Evolutionary conservation across 2,329 filamentous ascomycete genomes (phyloP).

Genomic region (Sporothrix humicola): DNA sequence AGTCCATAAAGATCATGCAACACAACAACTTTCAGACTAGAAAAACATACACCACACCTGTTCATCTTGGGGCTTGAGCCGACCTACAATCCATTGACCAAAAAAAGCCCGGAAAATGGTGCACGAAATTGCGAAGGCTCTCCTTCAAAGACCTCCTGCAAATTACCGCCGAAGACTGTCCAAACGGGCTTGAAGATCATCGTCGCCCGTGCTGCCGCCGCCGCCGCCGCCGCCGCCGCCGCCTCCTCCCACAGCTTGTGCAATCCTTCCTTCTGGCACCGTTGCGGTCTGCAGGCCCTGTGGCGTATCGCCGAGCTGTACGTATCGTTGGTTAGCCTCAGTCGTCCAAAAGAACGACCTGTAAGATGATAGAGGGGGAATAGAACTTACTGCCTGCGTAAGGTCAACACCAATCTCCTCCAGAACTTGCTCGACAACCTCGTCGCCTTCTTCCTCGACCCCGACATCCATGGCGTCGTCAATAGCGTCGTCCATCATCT

Average conservation of each 20-base stretch:
- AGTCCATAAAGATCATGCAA: too few relatives aligned
- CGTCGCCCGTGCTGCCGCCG: constrained; percentile 68
- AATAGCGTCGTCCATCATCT: constrained; percentile 99
- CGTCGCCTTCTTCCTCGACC: constrained; percentile 93
- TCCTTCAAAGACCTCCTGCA: not conserved
- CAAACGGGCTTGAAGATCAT: constrained; percentile 90
- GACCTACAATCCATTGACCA: too few relatives aligned
- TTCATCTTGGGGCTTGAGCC: too few relatives aligned
- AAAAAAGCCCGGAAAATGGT: too few relatives aligned
- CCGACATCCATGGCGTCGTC: constrained; percentile 92
- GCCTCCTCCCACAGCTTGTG: constrained; percentile 78
- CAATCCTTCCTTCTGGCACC: constrained; percentile 76
- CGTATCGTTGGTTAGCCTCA: constrained; percentile 11
- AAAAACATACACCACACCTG: too few relatives aligned
- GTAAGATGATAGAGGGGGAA: too few relatives aligned
- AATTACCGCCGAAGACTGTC: constrained; percentile 75
- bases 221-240: constrained; percentile 55
- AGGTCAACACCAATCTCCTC: constrained; percentile 97
- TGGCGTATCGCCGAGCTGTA: constrained; percentile 88
- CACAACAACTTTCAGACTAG: too few relatives aligned
- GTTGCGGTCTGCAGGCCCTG: constrained; percentile 77
- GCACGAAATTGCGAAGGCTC: too few relatives aligned
- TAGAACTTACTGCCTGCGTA: constrained; percentile 76
- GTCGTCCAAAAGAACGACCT: not conserved
- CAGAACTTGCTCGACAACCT: constrained; percentile 93